Evolutionary conservation across 2,329 filamentous ascomycete genomes (phyloP).

Genomic region (Biscogniauxia marginata): DNA sequence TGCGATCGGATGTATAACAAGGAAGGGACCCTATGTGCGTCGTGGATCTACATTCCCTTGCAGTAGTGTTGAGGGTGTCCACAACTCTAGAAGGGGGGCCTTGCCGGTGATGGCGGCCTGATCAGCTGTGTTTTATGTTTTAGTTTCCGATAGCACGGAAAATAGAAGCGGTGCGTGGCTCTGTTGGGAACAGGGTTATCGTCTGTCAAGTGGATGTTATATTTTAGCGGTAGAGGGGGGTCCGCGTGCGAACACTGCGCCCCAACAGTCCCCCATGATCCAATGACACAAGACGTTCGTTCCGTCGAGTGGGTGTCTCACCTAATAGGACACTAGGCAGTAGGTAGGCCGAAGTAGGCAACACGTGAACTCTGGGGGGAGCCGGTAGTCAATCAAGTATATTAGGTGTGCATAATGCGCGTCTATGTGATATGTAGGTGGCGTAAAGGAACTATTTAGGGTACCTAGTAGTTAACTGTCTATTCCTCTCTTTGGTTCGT

Average conservation of each 20-base stretch:
- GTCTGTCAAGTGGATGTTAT: neutral
- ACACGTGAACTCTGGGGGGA: neutral
- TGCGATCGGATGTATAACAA: neutral
- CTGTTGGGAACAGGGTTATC: neutral
- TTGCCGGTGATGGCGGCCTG: neutral
- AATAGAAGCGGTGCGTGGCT: neutral
- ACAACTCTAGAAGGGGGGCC: neutral
- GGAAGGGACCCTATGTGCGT: slow-evolving; percentile 1
- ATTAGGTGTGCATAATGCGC: neutral
- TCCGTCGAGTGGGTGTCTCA: neutral
- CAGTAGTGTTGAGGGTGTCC: slow-evolving; percentile 1
- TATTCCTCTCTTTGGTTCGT: too few relatives aligned
- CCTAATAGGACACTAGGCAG: neutral
- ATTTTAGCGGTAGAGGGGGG: neutral
- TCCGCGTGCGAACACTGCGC: neutral
- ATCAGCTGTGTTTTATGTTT: neutral
- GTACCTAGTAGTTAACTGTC: too few relatives aligned
- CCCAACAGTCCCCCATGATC: neutral
- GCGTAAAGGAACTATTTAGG: too few relatives aligned
- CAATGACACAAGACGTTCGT: neutral
- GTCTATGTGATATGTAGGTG: neutral
- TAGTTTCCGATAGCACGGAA: neutral
- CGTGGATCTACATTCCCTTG: neutral
- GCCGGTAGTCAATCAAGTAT: neutral
- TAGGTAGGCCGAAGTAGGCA: neutral